Evolutionary conservation across 352 stramenopile genomes (phyloP).

Genomic region (Globisporangium sylvaticum): DNA sequence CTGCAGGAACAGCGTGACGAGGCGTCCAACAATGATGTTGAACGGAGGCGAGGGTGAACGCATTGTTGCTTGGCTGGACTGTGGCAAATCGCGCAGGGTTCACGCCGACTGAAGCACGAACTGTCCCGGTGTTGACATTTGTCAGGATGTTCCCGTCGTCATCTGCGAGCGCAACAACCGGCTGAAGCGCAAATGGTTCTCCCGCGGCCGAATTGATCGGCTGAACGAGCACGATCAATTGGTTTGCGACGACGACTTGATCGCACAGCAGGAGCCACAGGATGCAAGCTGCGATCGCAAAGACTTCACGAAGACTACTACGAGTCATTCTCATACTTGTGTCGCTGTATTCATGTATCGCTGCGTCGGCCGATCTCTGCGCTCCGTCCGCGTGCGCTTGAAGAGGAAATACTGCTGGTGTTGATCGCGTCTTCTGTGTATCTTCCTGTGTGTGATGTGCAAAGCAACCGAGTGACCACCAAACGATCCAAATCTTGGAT

Average conservation of each 20-base stretch:
- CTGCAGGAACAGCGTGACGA: slow-evolving; percentile 43
- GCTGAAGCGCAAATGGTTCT: slow-evolving; percentile 54
- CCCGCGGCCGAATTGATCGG: slow-evolving; percentile 58
- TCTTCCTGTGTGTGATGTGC: not conserved
- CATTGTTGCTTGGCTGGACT: slow-evolving; percentile 37
- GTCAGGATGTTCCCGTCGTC: slow-evolving; percentile 76
- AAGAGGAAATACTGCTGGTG: not conserved
- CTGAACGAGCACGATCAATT: slow-evolving; percentile 65
- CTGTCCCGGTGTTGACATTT: slow-evolving; percentile 43
- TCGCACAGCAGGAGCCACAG: not conserved
- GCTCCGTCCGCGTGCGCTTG: not conserved
- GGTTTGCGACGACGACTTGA: slow-evolving; percentile 22
- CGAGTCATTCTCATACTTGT: not conserved
- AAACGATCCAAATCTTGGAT: slow-evolving; percentile 7
- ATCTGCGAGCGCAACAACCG: slow-evolving; percentile 68
- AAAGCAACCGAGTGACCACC: not conserved
- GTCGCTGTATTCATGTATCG: not conserved
- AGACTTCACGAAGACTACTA: not conserved
- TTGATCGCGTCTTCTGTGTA: not conserved
- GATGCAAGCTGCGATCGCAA: not conserved
- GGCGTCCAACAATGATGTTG: slow-evolving; percentile 45
- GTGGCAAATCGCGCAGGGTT: slow-evolving; percentile 51
- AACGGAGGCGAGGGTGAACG: slow-evolving; percentile 56
- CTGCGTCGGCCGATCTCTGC: not conserved
- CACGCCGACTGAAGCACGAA: slow-evolving; percentile 49